Conservation (phyloP, 2,329 filamentous ascomycete species). For the Xylaria arbuscula region DNA sequence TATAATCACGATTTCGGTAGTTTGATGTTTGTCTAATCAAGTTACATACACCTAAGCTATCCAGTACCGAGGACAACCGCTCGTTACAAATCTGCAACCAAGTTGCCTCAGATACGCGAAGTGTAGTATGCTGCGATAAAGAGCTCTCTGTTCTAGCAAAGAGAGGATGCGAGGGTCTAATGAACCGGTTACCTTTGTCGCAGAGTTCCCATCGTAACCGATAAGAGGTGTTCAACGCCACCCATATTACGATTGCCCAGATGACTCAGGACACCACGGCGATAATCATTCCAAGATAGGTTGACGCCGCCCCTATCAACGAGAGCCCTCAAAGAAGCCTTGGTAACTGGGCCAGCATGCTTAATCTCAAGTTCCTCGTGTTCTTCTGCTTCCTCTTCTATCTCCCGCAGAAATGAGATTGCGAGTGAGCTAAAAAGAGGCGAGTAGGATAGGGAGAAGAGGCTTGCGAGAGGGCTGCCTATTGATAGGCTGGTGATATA, state of each 20-base stretch:
- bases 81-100: not conserved
- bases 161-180: not conserved
- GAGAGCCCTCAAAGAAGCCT: constrained; percentile 71
- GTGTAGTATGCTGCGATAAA: not conserved
- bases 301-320: constrained; percentile 72
- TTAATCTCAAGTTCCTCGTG: constrained; percentile 56
- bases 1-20: not conserved
- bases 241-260: constrained; percentile 71
- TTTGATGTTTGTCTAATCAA: not conserved
- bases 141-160: not conserved
- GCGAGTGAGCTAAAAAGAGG: constrained; percentile 67
- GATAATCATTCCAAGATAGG: constrained; percentile 79
- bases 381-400: constrained; percentile 66
- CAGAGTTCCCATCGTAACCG: constrained; percentile 82
- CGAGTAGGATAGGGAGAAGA: constrained; percentile 70
- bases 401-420: constrained; percentile 64
- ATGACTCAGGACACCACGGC: constrained; percentile 75
- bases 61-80: not conserved
- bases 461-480: constrained; percentile 57
- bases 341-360: constrained; percentile 77
- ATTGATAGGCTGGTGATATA: constrained; percentile 64
- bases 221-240: constrained; percentile 78
- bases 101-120: not conserved
- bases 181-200: constrained; percentile 57
- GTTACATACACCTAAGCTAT: not conserved